Base-by-base conservation (phyloP, 2,329 filamentous ascomycete genomes). In the Hypoxylon sp. region DNA sequence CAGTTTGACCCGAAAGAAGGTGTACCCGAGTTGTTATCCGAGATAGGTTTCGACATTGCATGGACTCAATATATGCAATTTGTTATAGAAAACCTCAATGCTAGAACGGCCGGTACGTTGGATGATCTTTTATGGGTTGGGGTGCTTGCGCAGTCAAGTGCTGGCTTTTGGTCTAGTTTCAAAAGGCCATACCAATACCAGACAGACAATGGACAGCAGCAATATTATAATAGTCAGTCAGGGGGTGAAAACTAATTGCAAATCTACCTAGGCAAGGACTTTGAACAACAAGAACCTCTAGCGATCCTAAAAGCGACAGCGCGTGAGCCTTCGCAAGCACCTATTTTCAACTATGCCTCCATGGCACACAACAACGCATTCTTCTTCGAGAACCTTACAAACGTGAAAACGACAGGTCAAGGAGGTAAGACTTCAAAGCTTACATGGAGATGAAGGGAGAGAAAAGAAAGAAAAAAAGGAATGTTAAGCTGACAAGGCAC, bases 271-370 rank as follows among this genome's bases (percentile, higher is more conserved):
- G 88, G 83, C 62, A 87, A 82, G 61, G 76, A 84, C 12, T 80
- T 82, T 66, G 86, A 86, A 60, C 74, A 83, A 69, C 75, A 80
- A 61, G 75, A 80, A 40, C 72, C 84, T 55, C 86, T 89, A 72
- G 77, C 84, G 35, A 85, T 96, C 67, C 74, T 89, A 67, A 78
- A 93, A 66, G 78, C 84, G 66, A 87, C 87, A 51, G 89, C 93
- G 53, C 90, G 91, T 71, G 83, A 94, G 66, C 88, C 93, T 32
- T 79, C 80, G 62, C 79, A 82, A 57, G 94, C 94, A 30, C 80
- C 87, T 63, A 78, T 88, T 69, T 99, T 99, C 85, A 99, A 97
- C 82, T 84, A 95, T 71, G 94, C 94, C 71, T 96, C 90, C 64
- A 96, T 96, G 89, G 90, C 91, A 47, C 88, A 90, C 80, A 97